A percentile compares a stretch with the other conserved stretches of the same genome.
phyloP scores from a whole-genome alignment of 2,329 filamentous ascomycete species.

The Ascochyta viciae-villosae region DNA sequence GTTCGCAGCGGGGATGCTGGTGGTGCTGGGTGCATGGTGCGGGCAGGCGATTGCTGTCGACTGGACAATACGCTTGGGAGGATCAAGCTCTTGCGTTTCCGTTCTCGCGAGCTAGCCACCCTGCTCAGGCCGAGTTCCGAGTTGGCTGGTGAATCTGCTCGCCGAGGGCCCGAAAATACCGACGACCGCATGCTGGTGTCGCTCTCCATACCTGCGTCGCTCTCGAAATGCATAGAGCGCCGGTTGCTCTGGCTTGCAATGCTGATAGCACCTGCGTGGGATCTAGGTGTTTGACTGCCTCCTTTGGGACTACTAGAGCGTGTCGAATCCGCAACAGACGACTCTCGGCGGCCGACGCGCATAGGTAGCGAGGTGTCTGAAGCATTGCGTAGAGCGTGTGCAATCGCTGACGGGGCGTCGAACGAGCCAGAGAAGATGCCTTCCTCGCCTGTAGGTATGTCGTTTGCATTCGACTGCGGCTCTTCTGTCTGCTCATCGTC shows the following conservation, averaged over 20 bases:
- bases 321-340: conserved; percentile 75
- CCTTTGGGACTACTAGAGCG: conserved; percentile 89
- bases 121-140: conserved; percentile 81
- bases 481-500: conserved; percentile 57
- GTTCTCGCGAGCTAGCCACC: conserved; percentile 79
- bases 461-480: conserved; percentile 45
- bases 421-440: conserved; percentile 66
- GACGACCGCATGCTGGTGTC: conserved; percentile 90
- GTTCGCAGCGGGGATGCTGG: conserved; percentile 89
- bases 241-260: conserved; percentile 72
- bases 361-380: conserved; percentile 58
- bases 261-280: conserved; percentile 69
- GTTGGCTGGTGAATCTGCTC: conserved; percentile 78
- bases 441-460: conserved; percentile 57
- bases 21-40: conserved; percentile 65
- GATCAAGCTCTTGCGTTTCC: conserved; percentile 86
- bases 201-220: conserved; percentile 81
- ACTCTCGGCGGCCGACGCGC: conserved; percentile 58
- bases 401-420: conserved; percentile 64
- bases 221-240: conserved; percentile 80
- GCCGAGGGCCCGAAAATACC: conserved; percentile 70
- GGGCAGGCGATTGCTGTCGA: conserved; percentile 87
- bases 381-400: conserved; percentile 62
- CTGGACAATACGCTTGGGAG: conserved; percentile 79
- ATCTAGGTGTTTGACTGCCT: conserved; percentile 83